phyloP scores from a whole-genome alignment of 192 early-diverging fungal genomes.

The Backusella psychrophila region DNA sequence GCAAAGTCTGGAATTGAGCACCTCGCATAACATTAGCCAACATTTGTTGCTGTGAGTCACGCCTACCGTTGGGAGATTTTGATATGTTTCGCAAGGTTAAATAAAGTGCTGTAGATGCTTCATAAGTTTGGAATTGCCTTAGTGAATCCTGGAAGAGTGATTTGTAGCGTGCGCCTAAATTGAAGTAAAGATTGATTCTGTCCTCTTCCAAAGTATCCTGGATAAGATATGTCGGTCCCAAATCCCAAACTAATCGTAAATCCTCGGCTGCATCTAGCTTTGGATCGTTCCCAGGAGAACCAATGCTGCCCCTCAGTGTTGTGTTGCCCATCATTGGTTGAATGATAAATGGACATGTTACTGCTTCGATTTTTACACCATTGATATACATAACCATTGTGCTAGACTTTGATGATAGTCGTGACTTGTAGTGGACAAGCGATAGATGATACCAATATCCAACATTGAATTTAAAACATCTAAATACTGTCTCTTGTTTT shows the following conservation, averaged over 20 bases:
- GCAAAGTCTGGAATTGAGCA: conserved; percentile 42
- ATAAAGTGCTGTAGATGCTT: conserved; percentile 55
- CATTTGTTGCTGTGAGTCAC: conserved; percentile 42
- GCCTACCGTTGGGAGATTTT: conserved; percentile 6
- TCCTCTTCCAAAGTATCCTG: conserved; percentile 60
- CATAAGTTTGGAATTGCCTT: conserved; percentile 64
- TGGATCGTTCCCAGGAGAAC: conserved; percentile 22
- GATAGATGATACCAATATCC: conserved; percentile 68
- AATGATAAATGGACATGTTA: conserved; percentile 55
- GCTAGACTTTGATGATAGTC: conserved; percentile 40
- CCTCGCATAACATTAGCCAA: conserved; percentile 55
- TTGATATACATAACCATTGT: conserved; percentile 62
- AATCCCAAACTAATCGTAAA: conserved; percentile 49
- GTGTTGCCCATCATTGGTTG: conserved; percentile 31
- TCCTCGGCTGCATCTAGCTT: conserved; percentile 10
- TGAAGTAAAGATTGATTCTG: conserved; percentile 56
- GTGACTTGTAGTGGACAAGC: conserved; percentile 60
- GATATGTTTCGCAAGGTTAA: conserved; percentile 40
- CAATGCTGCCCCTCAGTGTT: conserved; percentile 43
- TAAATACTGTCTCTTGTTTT: conserved; percentile 46
- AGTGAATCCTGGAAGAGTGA: conserved; percentile 65
- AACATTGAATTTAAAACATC: conserved; percentile 49
- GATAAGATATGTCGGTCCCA: conserved; percentile 66
- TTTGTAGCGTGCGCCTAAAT: conserved; percentile 63
- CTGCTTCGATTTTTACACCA: conserved; percentile 51